Percentiles rank a stretch among this genome's conserved stretches.
Conservation (phyloP, 1,139 yeast species). For the Casaregolazyma suthepensis region DNA sequence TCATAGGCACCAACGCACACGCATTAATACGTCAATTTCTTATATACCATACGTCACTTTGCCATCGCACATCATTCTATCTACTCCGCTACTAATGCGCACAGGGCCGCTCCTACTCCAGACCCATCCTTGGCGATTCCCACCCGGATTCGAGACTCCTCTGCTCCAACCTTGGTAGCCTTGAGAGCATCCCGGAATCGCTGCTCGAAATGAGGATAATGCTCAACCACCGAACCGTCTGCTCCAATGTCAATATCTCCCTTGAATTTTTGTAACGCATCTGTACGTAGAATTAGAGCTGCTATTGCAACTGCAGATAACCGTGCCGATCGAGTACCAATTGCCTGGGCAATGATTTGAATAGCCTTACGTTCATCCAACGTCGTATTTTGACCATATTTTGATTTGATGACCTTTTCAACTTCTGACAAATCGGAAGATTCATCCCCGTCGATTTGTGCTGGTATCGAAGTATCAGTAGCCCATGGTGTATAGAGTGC, state of each 20-base stretch:
- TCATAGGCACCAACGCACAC: too few relatives aligned
- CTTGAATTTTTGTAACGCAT: slow-evolving; percentile 44
- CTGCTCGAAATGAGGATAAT: slow-evolving; percentile 80
- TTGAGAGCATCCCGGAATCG: slow-evolving; percentile 71
- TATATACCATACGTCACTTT: too few relatives aligned
- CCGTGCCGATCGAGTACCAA: slow-evolving; percentile 78
- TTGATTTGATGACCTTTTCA: slow-evolving; percentile 36
- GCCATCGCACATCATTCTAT: too few relatives aligned
- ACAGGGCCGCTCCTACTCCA: slow-evolving; percentile 93
- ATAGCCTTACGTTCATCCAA: slow-evolving; percentile 64
- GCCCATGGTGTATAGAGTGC: slow-evolving; percentile 57
- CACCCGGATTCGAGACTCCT: slow-evolving; percentile 61
- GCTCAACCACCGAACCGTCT: slow-evolving; percentile 90
- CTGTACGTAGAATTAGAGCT: slow-evolving; percentile 58
- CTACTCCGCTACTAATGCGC: slow-evolving; percentile 47
- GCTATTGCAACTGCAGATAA: slow-evolving; percentile 85
- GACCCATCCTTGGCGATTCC: slow-evolving; percentile 90
- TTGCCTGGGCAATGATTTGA: slow-evolving; percentile 66
- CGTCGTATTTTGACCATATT: slow-evolving; percentile 49
- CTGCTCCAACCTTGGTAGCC: slow-evolving; percentile 50
- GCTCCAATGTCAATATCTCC: slow-evolving; percentile 84
- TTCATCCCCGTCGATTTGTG: slow-evolving; percentile 77
- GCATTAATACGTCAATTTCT: too few relatives aligned
- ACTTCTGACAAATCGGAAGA: slow-evolving; percentile 64
- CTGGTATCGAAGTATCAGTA: slow-evolving; percentile 73